Base-by-base conservation (phyloP, 805 yeast species). In the Lipomyces yamadae region DNA sequence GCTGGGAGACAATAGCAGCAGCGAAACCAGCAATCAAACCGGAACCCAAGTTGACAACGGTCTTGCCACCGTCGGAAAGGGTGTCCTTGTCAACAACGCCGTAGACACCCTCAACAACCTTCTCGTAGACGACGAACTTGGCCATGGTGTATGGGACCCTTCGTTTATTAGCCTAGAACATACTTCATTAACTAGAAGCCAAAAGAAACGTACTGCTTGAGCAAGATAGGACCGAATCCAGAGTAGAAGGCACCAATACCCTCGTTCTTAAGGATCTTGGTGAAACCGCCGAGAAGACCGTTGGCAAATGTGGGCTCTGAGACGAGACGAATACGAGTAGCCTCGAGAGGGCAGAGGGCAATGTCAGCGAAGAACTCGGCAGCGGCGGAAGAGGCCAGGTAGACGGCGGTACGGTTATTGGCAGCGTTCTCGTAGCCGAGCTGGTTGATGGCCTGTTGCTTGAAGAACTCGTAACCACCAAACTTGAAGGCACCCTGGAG, bases 1-100 rank as follows among this genome's bases (percentile, higher is more conserved):
- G 98, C 78, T 94, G 98, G 33, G 98, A 93, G 11, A 92, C 94
- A 61, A 89, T 80, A 4, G 98, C 98, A 82, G 98, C 93, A 80
- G 93, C 85, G 64, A 94, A 88, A 86, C 98, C 98, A 8, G 98
- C 98, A 76, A 94, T 85, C 81, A 94, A 94, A 77, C 98, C 98
- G 78, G 97, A 97, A 55, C 87, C 81, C 81, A 94, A 94, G 29
- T 97, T 91, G 45, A 94, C 97, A 56, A 97, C 96, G 24, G 97
- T 94, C 79, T 94, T 97, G 74, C 88, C 88, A 52, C 87, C 71
- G 39, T 87, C 78, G 8, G 91, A 81, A 82, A 90, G 91, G 66
- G 90, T 86, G 24, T 84, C 81, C 76, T 87, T 91, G 55, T 89
- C 85, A 72, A 93, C 81, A 65, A 82, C 84, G 24, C 81, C 74